A percentile compares a stretch with the other conserved stretches of the same genome.
phyloP scores from a whole-genome alignment of 495 filamentous ascomycete species.

The Entonaema liquescens region DNA sequence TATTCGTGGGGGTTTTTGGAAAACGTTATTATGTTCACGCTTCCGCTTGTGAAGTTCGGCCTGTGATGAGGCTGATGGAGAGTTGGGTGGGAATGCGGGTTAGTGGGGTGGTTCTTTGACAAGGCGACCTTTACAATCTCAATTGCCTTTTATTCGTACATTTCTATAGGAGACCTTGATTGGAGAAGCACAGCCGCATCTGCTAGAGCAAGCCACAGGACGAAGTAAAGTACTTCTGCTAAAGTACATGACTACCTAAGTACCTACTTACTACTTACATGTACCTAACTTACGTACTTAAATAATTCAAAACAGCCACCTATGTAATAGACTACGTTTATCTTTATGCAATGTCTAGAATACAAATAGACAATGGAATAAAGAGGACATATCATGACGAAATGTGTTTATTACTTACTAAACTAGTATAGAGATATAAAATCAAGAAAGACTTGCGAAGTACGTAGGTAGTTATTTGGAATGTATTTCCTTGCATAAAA shows the following conservation, averaged over 20 bases:
- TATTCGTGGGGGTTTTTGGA: neutral
- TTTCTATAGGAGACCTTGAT: neutral
- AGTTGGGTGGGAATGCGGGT: slow-evolving; percentile 36
- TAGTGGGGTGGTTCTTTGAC: slow-evolving; percentile 31
- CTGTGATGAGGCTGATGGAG: slow-evolving; percentile 33
- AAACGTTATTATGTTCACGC: slow-evolving; percentile 19
- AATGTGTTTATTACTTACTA: too few species aligned
- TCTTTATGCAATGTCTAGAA: too few species aligned
- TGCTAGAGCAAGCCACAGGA: neutral
- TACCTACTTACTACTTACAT: too few species aligned
- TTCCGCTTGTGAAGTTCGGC: neutral
- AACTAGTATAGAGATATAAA: too few species aligned
- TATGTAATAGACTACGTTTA: too few species aligned
- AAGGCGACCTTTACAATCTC: slow-evolving; percentile 5
- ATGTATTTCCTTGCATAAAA: neutral
- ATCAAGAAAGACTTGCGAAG: too few species aligned
- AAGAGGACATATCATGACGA: too few species aligned
- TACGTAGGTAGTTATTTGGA: too few species aligned
- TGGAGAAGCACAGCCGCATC: slow-evolving; percentile 12
- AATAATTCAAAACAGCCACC: too few species aligned
- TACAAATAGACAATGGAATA: too few species aligned
- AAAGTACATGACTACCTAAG: too few species aligned
- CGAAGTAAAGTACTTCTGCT: too few species aligned
- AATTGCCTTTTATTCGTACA: neutral
- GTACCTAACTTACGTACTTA: neutral